A percentile compares a stretch with the other conserved stretches of the same genome.
These are phyloP conservation scores for Leishmania mexicana DNA, from an alignment of 208 protist species.

Conservation along the genomic window DNA sequence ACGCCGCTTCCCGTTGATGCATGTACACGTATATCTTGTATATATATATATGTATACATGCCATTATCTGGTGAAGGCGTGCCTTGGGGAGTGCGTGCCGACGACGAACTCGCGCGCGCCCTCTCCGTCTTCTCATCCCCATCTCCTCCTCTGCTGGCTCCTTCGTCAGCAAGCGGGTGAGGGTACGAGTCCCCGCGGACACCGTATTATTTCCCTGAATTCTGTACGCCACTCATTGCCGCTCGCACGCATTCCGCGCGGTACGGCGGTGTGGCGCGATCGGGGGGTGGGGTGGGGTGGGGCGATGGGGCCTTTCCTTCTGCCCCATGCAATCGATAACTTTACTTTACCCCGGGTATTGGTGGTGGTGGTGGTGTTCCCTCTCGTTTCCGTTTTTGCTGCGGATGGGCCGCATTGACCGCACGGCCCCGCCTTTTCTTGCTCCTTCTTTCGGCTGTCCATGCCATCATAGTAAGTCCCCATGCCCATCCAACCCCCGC, in stretches of 20 bases:
- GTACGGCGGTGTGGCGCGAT: too few species aligned
- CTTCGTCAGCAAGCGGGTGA: not conserved
- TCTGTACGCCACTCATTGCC: too few species aligned
- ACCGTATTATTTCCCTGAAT: not conserved
- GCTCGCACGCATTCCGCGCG: too few species aligned
- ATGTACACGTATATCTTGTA: not conserved
- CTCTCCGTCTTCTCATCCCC: not conserved
- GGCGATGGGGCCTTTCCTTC: not conserved
- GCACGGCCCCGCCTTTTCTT: not conserved
- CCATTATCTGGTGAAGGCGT: not conserved
- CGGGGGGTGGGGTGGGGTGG: too few species aligned
- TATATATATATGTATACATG: not conserved
- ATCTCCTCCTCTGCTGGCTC: not conserved
- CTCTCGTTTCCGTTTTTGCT: not conserved
- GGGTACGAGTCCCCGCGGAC: too few species aligned
- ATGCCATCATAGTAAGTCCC: not conserved
- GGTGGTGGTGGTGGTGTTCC: too few species aligned
- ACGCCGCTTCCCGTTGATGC: not conserved
- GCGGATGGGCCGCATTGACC: not conserved
- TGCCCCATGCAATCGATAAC: too few species aligned
- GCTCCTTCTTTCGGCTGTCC: not conserved
- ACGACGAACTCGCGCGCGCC: not conserved
- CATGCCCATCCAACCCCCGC: not conserved
- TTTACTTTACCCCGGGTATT: not conserved
- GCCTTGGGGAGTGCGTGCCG: not conserved